Base-by-base conservation (phyloP, 768 basidiomycete species). In the Pholiota conissans region DNA sequence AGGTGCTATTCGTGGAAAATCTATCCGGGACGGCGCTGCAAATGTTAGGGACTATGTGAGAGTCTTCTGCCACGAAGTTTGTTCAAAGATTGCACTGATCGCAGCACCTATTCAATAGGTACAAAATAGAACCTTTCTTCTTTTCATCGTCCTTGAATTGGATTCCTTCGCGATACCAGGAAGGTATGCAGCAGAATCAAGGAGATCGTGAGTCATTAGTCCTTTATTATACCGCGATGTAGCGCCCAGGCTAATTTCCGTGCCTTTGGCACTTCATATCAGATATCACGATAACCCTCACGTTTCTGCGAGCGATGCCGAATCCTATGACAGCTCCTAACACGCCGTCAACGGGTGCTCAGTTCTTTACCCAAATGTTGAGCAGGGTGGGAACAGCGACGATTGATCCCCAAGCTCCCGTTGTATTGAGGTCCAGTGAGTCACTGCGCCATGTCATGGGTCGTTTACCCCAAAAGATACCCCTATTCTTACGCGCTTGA, bases 131-230 rank as follows among this genome's bases (percentile, higher is more conserved):
- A 62, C 85, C 85, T 0, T 85, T 85, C 66, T 86, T 84, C 69
- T 86, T 82, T 61, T 83, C 83, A 5, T 85, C 84, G 0, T 83
- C 82, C n/a, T 60, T 84, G 2, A 84, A 81, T 57, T 84, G 83
- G 83, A 87, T 87, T 62, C 85, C 85, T 5, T 82, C 83, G 6
- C 78, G 84, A 53, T 87, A 82, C 53, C 80, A 84, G 61, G 84
- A 85, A 61, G 79, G 76, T 53, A 52, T 76, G 2, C 29, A 62
- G 1, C 63, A 64, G 5, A 67, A 67, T 22, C 24, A 71, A 47
- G 77, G 82, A 60, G 84, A 85, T 67, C 84, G 82, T 85, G n/a
- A n/a, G n/a, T n/a, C n/a, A n/a, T n/a, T n/a, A n/a, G n/a, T 60
- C 56, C 79, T 58, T 14, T 24, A 24, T 28, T 3, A 28, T 35